Evolutionary conservation across 1,139 yeast species (phyloP), one percentile per base, ranked within the genome.

Genomic region (Hyphopichia pseudoburtonii): DNA sequence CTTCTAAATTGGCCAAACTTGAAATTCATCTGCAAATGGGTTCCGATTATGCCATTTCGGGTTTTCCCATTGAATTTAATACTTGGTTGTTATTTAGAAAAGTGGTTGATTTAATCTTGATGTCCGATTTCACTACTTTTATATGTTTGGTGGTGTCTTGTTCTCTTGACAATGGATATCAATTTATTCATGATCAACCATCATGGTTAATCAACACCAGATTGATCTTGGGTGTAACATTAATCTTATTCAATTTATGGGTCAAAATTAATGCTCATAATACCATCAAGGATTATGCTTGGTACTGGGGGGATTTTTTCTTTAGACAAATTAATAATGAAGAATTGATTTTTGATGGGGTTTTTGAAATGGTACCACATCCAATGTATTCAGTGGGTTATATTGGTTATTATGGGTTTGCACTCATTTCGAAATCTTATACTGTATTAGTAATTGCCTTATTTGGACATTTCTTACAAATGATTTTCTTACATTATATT

Each of bases 251-350:
- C 66, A 86, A 86, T 54, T 69, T 84, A 30, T 86, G 95, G 94
- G 96, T 87, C 35, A 87, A 87, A 57, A 67, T 86, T 12, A 92
- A 87, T 60, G 96, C 96, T 27, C 96, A 87, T 57, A 76, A 89
- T 48, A 90, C 88, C 17, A 90, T 87, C 39, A 86, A 87, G 56
- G 96, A 87, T 59, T 88, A 82, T 56, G 96, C 96, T 10, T 87
- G 96, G 96, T 87, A 87, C 61, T 87, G 96, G 96, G 96, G 96
- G 23, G 96, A 87, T 59, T 87, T 87, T 64, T 87, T 87, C 71
- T 86, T 85, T 62, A 73, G 90, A 43, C 85, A 86, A 56, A 87
- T 80, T 48, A 75, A 73, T 50, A 80, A 86, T 48, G 80, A 82
- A 53, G 84, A 85, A 44, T 73, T 87, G 52, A 84, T 87, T 24